A percentile compares a stretch with the other conserved stretches of the same genome.
Evolutionary conservation across 805 yeast genomes (phyloP).

Genomic region (Cyberlindnera petersonii): DNA sequence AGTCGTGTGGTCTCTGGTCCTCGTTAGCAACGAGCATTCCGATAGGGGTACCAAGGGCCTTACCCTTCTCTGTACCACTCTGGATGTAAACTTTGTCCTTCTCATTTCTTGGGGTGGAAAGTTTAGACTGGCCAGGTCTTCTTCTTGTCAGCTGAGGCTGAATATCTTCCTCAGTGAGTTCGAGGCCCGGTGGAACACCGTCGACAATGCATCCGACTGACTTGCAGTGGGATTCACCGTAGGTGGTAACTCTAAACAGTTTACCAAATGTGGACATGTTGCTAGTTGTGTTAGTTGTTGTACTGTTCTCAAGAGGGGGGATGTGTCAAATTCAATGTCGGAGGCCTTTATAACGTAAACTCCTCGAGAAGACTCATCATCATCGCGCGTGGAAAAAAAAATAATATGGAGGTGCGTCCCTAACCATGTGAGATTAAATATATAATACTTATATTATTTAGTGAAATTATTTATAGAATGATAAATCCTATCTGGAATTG

Average conservation of each 20-base stretch:
- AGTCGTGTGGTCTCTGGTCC: constrained; percentile 96
- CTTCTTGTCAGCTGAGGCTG: constrained; percentile 96
- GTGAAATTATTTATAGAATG: no score
- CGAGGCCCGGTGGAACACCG: constrained; percentile 95
- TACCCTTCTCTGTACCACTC: constrained; percentile 89
- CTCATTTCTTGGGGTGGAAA: constrained; percentile 94
- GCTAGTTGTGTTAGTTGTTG: background rate
- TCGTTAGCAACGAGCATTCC: constrained; percentile 90
- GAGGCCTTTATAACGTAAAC: no score
- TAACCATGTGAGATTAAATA: background rate
- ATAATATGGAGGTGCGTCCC: background rate
- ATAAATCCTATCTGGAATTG: no score
- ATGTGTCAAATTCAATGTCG: constrained; percentile 1
- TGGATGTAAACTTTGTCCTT: constrained; percentile 91
- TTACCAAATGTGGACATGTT: constrained; percentile 73
- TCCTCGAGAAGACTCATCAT: background rate
- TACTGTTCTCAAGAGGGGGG: background rate
- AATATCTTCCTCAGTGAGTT: constrained; percentile 77
- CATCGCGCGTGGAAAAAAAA: constrained; percentile 4
- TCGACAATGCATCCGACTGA: constrained; percentile 98
- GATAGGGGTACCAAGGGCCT: constrained; percentile 91
- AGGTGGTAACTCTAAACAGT: constrained; percentile 74
- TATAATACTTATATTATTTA: no score
- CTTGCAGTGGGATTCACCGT: constrained; percentile 97
- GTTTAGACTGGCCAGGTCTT: constrained; percentile 93